Base-by-base conservation (phyloP, 1,139 yeast species). In the Torulaspora pretoriensis region DNA sequence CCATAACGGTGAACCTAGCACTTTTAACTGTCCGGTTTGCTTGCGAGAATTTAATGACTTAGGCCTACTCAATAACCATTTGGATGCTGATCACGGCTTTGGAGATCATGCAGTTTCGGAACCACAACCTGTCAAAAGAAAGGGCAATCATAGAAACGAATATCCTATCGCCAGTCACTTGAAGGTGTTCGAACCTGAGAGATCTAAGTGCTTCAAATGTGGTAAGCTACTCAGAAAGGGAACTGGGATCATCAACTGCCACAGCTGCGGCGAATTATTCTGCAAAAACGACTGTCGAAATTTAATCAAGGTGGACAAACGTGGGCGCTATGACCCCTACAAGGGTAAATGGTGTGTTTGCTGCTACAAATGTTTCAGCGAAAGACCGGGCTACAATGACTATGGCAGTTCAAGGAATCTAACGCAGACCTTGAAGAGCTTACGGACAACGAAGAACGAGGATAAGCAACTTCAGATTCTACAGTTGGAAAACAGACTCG, bases 201-300 rank as follows among this genome's bases (percentile, higher is more conserved):
- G 83, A 3, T 40, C 50, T 46, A 54, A 66, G 1, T 57, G 67
- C 22, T 45, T 48, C 1, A 52, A 56, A 1, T 83, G 88, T 55
- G 42, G 50, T 1, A 69, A 64, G 36, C 54, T 51, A 4, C 60
- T 81, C 23, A 73, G 68, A 42, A 72, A 75, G 32, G 72, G 72
- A 46, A 73, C 71, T 52, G 84, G 83, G 0, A 59, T 70, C 1
- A 77, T 75, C 3, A 81, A 82, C 57, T 83, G 90, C 60, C 65
- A 84, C 16, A 75, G 70, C 52, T 89, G 97, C 67, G 96, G 96
- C 0, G 65, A 71, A 24, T 64, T 88, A 16, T 87, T 67, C 59
- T 88, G 96, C 61, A 74, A 75, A 47, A 67, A 65, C 23, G 96
- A 89, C 67, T 73, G 88, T 2, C 65, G 70, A 42, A 79, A 71